These are phyloP conservation scores for Garcia nutans DNA, from an alignment of 345 rosid species.

Conservation along the genomic window DNA sequence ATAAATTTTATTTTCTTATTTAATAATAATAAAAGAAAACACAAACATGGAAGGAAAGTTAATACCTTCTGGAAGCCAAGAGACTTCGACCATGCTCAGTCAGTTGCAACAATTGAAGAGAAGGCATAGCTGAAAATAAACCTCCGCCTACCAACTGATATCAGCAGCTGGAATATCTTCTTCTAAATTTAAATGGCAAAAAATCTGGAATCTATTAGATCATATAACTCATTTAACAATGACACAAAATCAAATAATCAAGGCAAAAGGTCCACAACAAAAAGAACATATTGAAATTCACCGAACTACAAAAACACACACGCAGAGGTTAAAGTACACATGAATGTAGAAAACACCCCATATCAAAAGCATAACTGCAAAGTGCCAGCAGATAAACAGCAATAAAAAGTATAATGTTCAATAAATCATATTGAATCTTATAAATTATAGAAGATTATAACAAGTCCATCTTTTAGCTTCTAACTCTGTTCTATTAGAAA, in stretches of 20 bases:
- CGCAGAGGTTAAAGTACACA: neutral
- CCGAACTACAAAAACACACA: neutral
- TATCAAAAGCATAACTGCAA: neutral
- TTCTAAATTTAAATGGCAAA: neutral
- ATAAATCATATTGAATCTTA: neutral
- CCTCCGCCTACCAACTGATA: slow-evolving; percentile 5
- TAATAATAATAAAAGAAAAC: no score
- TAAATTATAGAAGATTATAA: neutral
- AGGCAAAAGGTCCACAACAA: neutral
- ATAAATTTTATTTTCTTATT: no score
- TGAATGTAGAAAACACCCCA: neutral
- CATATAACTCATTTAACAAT: neutral
- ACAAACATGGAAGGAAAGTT: neutral
- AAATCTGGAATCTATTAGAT: neutral
- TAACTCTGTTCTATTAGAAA: neutral
- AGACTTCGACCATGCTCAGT: slow-evolving; percentile 81
- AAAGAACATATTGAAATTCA: neutral
- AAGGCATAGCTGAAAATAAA: slow-evolving; percentile 53
- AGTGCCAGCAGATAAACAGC: neutral
- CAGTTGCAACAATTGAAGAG: slow-evolving; percentile 82
- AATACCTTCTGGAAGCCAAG: slow-evolving; percentile 81
- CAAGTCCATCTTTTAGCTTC: neutral
- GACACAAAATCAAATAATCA: neutral
- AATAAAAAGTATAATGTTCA: neutral
- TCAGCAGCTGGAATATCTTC: slow-evolving; percentile 14